phyloP scores from a whole-genome alignment of 306 rosid species.

The Medicago lupulina region DNA sequence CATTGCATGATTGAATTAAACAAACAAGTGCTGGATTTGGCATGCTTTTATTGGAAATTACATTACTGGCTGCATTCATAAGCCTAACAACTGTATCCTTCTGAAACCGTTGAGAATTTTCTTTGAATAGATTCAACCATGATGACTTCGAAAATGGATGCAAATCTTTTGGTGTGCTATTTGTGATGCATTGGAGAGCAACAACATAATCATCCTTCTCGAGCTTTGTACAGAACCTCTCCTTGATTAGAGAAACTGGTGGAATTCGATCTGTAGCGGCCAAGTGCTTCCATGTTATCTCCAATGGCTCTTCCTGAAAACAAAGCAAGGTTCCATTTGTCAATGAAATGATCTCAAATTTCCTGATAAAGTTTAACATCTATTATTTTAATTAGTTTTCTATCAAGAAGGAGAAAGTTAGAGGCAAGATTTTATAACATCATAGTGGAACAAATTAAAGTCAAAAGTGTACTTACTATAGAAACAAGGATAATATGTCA shows the following conservation, averaged over 20 bases:
- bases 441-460: constrained; percentile 11
- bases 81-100: constrained; percentile 56
- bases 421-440: constrained; percentile 21
- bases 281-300: constrained; percentile 78
- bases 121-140: constrained; percentile 70
- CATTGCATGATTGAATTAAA: constrained; percentile 64
- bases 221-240: constrained; percentile 67
- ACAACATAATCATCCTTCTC: constrained; percentile 59
- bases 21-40: constrained; percentile 54
- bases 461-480: neutral
- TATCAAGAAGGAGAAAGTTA: constrained; percentile 4
- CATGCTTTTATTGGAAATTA: constrained; percentile 46
- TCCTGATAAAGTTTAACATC: neutral
- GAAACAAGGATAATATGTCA: neutral
- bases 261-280: constrained; percentile 53
- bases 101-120: constrained; percentile 58
- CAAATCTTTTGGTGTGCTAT: constrained; percentile 44
- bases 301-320: constrained; percentile 75
- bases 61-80: constrained; percentile 51
- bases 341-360: constrained; percentile 32
- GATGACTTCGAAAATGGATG: constrained; percentile 68
- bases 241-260: constrained; percentile 65
- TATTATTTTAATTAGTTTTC: constrained; percentile 13
- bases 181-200: constrained; percentile 62
- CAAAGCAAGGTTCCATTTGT: constrained; percentile 34